Evolutionary conservation across 257 asterid genomes (phyloP), one percentile per base, ranked within the genome.

Genomic region (Salvia hispanica): DNA sequence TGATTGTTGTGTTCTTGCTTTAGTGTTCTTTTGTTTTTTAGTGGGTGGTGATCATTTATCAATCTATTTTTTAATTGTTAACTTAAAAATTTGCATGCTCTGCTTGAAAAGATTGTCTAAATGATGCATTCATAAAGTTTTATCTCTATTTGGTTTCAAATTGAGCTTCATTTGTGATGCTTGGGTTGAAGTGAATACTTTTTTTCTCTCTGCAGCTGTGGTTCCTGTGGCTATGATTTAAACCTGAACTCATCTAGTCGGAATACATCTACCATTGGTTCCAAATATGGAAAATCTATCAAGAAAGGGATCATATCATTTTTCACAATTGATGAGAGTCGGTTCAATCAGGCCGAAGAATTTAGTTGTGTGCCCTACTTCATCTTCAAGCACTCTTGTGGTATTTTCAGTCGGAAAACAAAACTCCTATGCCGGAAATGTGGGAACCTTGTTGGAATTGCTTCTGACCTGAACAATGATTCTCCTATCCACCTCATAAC

Each of bases 231-330:
- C 9, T 90, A 80, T 60, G 95, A 88, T 71, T 64, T 90, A 31
- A 87, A 87, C 73, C 86, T 87, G 66, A 88, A 79, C 52, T 90
- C 97, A 21, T 88, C 90, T 10, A 82, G 86, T 73, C 92, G 97
- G 62, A 88, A 90, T 55, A 90, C 92, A 9, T 77, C 91, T 34
- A 77, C 82, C 57, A 90, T 90, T 33, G 97, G 95, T 48, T 86
- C 93, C 61, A 85, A 88, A 74, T 90, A 90, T 14, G 88, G 86
- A 3, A 90, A 90, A 76, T 84, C 85, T 54, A 87, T 90, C 18
- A 90, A 85, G 78, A 85, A 81, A 72, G 97, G 97, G 76, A 72
- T 88, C 70, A 88, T 90, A 47, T 85, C 97, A 9, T 90, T 90
- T 90, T 77, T 80, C 81, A 80, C 81, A 69, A 75, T 90, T 3